Percentiles rank a stretch among this genome's conserved stretches.
These are phyloP conservation scores for Arabidopsis hybrid DNA, from an alignment of 441 rosid genomes.

Conservation along the genomic window DNA sequence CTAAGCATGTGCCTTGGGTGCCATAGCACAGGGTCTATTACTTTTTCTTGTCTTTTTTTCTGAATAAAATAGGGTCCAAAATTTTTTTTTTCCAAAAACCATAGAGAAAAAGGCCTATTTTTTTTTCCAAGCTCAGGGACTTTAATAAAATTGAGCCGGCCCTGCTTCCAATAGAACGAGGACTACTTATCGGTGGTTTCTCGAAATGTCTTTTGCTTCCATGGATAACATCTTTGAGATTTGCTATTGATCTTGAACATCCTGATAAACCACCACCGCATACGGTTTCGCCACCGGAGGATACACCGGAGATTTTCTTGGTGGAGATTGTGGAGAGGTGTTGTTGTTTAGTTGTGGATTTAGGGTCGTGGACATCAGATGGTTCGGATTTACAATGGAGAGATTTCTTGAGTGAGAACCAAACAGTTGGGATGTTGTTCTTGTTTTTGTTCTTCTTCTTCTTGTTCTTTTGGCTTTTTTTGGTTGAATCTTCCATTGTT, in stretches of 20 bases:
- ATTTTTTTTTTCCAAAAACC: too few species aligned
- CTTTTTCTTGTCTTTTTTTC: too few species aligned
- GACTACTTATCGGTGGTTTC: constrained; percentile 90
- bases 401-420: constrained; percentile 92
- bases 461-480: constrained; percentile 35
- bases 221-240: constrained; percentile 94
- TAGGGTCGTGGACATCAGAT: constrained; percentile 88
- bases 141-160: too few species aligned
- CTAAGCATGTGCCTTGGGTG: too few species aligned
- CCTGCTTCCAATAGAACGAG: constrained; percentile 97
- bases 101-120: too few species aligned
- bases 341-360: constrained; percentile 54
- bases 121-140: too few species aligned
- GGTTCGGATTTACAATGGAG: constrained; percentile 92
- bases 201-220: constrained; percentile 95
- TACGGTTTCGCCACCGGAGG: constrained; percentile 11
- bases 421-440: constrained; percentile 78
- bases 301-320: constrained; percentile 45
- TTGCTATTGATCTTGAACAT: constrained; percentile 96
- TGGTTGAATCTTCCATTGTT: constrained; percentile 37
- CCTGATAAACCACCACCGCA: constrained; percentile 73
- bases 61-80: too few species aligned
- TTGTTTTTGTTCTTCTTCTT: constrained; percentile 23
- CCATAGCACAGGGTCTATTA: too few species aligned
- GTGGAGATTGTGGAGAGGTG: constrained; percentile 75